phyloP scores from a whole-genome alignment of 2,329 filamentous ascomycete genomes.

The Claviceps paspali region DNA sequence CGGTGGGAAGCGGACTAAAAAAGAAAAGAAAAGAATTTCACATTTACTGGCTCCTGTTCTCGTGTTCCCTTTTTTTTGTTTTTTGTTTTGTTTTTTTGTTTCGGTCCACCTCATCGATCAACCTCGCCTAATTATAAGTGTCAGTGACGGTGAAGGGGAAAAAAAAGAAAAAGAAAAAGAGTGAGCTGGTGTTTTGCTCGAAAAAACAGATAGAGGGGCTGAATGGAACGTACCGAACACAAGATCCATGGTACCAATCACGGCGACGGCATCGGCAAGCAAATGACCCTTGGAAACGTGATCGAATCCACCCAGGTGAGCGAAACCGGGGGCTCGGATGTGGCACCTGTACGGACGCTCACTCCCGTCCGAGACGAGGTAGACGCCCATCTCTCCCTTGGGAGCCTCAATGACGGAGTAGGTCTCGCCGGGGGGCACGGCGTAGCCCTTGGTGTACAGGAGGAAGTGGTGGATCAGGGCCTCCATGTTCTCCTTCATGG shows the following conservation, averaged over 20 bases:
- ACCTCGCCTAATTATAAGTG: conserved; percentile 35
- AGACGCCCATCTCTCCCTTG: conserved; percentile 99
- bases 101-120: conserved; percentile 31
- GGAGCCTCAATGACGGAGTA: conserved; percentile 98
- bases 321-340: conserved; percentile 92
- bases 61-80: neutral
- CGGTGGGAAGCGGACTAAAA: no score
- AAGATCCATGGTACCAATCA: conserved; percentile 82
- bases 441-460: conserved; percentile 96
- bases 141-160: neutral
- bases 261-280: conserved; percentile 88
- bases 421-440: conserved; percentile 92
- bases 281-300: conserved; percentile 85
- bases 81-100: conserved; percentile 11
- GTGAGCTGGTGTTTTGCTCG: no score
- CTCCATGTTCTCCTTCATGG: conserved; percentile 99
- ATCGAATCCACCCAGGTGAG: conserved; percentile 87
- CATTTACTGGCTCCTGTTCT: conserved; percentile 10
- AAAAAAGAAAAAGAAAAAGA: neutral
- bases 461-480: conserved; percentile 98
- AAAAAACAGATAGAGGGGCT: no score
- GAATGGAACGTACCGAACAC: conserved; percentile 63
- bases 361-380: conserved; percentile 85
- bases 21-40: no score
- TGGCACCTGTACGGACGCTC: conserved; percentile 96